Evolutionary conservation across 805 yeast species (phyloP).

Genomic region (Saccharomyces jurei): DNA sequence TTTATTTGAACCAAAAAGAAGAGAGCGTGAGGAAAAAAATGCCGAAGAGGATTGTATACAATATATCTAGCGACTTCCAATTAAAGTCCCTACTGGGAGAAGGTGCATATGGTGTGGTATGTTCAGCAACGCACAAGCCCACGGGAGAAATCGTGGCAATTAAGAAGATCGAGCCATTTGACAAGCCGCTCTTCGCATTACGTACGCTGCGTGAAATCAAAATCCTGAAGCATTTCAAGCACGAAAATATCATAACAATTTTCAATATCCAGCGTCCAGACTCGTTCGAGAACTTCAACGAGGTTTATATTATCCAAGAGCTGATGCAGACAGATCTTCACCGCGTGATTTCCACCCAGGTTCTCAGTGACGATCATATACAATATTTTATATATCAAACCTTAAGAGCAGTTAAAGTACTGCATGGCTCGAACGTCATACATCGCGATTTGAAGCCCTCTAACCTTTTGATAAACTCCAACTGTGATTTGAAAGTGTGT

Average conservation of each 20-base stretch:
- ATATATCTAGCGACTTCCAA: constrained; percentile 81
- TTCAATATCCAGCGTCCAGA: constrained; percentile 84
- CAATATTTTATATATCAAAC: constrained; percentile 92
- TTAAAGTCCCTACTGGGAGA: constrained; percentile 82
- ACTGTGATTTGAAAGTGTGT: constrained; percentile 89
- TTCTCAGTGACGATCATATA: constrained; percentile 82
- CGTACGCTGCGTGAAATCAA: constrained; percentile 86
- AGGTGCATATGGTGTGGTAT: constrained; percentile 93
- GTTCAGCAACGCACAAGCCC: constrained; percentile 82
- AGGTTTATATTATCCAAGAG: constrained; percentile 83
- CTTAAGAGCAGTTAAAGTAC: constrained; percentile 77
- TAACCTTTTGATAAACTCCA: constrained; percentile 76
- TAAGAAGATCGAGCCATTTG: constrained; percentile 89
- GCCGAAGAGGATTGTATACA: constrained; percentile 53
- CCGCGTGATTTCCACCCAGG: constrained; percentile 73
- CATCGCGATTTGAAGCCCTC: constrained; percentile 92
- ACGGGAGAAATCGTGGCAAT: constrained; percentile 88
- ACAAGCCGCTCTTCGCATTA: constrained; percentile 77
- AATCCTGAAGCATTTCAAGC: constrained; percentile 80
- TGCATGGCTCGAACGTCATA: constrained; percentile 89
- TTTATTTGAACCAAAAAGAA: not conserved
- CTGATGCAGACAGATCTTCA: constrained; percentile 84
- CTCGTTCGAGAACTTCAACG: constrained; percentile 66
- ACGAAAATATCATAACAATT: constrained; percentile 85
- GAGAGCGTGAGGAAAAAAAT: constrained; percentile 10